Conservation (phyloP, 805 yeast species). For the Nematodospora valgi region DNA sequence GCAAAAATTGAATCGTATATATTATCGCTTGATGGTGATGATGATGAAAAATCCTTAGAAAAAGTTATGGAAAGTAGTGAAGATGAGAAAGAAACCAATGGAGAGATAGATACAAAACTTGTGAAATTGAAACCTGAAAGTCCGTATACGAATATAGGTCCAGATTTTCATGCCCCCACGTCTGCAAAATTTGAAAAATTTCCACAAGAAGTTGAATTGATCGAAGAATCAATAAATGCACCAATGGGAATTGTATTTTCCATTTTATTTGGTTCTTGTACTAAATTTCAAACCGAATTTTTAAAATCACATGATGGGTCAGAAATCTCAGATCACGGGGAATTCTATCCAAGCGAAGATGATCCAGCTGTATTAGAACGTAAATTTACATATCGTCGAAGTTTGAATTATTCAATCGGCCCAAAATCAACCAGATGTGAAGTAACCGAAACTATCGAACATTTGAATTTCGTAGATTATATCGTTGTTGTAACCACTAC, state of each 20-base stretch:
- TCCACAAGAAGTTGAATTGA: slow-evolving; percentile 43
- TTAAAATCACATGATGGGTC: slow-evolving; percentile 46
- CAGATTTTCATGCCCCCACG: slow-evolving; percentile 61
- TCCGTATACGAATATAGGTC: slow-evolving; percentile 56
- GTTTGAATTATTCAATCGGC: slow-evolving; percentile 78
- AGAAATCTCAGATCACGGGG: slow-evolving; percentile 37
- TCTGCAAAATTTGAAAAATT: slow-evolving; percentile 20
- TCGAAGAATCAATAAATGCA: slow-evolving; percentile 52
- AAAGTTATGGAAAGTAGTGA: slow-evolving; percentile 23
- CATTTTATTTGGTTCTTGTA: slow-evolving; percentile 63
- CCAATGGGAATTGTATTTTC: slow-evolving; percentile 77
- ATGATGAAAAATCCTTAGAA: slow-evolving; percentile 17
- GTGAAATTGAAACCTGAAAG: slow-evolving; percentile 36
- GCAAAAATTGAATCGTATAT: slow-evolving; percentile 26
- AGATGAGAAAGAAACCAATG: slow-evolving; percentile 21
- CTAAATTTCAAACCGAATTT: slow-evolving; percentile 32
- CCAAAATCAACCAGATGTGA: slow-evolving; percentile 88
- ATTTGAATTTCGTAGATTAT: slow-evolving; percentile 49
- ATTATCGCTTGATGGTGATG: slow-evolving; percentile 45
- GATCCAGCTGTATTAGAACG: slow-evolving; percentile 44
- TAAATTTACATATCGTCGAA: slow-evolving; percentile 65
- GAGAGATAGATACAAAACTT: slow-evolving; percentile 16
- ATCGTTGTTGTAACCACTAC: slow-evolving; percentile 63
- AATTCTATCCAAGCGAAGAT: slow-evolving; percentile 30
- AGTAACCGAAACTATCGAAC: slow-evolving; percentile 54